Base-by-base conservation (phyloP, 2,329 filamentous ascomycete species). In the Phialophora chinensis region DNA sequence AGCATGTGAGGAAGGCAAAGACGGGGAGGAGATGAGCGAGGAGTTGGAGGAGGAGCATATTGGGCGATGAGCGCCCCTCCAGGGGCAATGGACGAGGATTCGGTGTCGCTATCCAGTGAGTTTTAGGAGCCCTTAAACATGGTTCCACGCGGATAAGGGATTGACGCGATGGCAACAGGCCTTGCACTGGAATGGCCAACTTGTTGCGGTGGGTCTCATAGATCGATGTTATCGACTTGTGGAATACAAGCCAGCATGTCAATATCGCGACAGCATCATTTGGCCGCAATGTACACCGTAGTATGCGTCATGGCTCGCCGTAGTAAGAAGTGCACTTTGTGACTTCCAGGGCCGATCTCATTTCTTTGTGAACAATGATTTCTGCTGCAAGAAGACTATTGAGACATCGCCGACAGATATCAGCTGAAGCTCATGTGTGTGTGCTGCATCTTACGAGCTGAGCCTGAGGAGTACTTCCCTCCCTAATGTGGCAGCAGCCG, bases 41-140 rank as follows among this genome's bases (percentile, higher is more conserved):
- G 42, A 72, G 42, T 11, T 61, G 63, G 47, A 69, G 62, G 55
- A 69, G 59, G n/a, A 72, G 60, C 66, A 73, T 70, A 35, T 44
- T 68, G 60, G 57, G 56, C 27, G 50, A n/a, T 38, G 29, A 27
- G 14, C 53, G 56, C 52, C 65, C 55, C 35, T 27, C n/a, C n/a
- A 44, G 38, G 38, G 38, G 38, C 38, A n/a, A 8, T 8, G 14
- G 38, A n/a, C 38, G 38, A n/a, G 38, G 38, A 44, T 44, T 44
- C 38, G 38, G 17, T 44, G 17, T n/a, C 38, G 6, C 38, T 44
- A 17, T 44, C 38, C 38, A 44, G 38, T 44, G 38, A n/a, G 17
- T n/a, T 2, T 20, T 8, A 44, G 14, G 17, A 44, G 38, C 38
- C 5, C 38, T 44, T 44, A 17, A 2, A 44, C 38, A 44, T 44